phyloP scores from a whole-genome alignment of 1,284 basidiomycete genomes.

The Tilletia horrida region DNA sequence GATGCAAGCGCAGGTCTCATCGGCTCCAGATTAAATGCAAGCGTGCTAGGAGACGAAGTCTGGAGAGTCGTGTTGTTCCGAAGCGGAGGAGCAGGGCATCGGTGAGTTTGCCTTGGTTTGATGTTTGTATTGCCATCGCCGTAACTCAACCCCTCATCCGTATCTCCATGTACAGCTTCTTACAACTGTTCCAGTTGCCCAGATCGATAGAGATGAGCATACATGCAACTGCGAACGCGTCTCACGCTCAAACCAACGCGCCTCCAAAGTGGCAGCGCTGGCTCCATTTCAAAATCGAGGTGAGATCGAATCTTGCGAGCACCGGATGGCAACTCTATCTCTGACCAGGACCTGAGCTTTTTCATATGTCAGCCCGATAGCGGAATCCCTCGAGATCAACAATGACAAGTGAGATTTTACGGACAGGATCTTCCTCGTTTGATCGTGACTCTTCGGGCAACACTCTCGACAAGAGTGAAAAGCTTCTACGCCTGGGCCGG shows the following conservation, averaged over 20 bases:
- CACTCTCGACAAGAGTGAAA: too few species aligned
- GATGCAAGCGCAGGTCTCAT: neutral
- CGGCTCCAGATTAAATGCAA: neutral
- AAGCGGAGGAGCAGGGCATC: neutral
- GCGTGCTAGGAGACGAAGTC: slow-evolving; percentile 10
- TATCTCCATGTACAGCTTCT: neutral
- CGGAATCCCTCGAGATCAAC: neutral
- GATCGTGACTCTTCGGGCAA: too few species aligned
- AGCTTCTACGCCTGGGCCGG: too few species aligned
- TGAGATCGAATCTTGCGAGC: neutral
- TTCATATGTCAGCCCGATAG: neutral
- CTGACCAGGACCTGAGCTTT: neutral
- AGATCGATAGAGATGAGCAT: neutral
- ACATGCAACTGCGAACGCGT: neutral
- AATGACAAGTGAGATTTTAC: too few species aligned
- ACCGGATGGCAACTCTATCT: neutral
- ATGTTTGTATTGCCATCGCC: too few species aligned
- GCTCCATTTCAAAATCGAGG: slow-evolving; percentile 3
- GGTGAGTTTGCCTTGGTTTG: too few species aligned
- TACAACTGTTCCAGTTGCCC: slow-evolving; percentile 7
- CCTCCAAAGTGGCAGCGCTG: neutral
- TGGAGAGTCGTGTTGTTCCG: slow-evolving; percentile 13
- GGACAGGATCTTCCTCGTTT: too few species aligned
- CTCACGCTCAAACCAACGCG: neutral
- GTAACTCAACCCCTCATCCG: too few species aligned